Evolutionary conservation across 148 eudicot species (phyloP), one percentile per base, ranked within the genome.

Genomic region (Fallopia convolvulus): DNA sequence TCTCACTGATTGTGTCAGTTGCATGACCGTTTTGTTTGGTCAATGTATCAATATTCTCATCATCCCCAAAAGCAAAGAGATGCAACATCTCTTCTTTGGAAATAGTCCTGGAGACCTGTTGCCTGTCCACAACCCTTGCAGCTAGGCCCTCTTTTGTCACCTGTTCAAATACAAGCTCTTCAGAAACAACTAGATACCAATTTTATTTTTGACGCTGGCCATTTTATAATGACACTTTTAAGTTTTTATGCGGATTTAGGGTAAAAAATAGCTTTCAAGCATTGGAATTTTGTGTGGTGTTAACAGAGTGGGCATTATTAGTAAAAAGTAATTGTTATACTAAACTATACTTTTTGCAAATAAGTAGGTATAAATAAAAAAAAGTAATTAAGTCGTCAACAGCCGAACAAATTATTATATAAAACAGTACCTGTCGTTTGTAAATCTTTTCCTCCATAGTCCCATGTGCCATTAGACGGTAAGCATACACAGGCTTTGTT

Each of bases 91-190:
- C 99, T 85, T 95, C 99, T 83, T 91, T 95, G 63, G 99, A 95
- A 84, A 95, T 88, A 61, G 94, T 92, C 81, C 99, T 85, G 81
- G 90, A 89, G 76, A 95, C 90, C 82, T 95, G 99, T 77, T 95
- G 99, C 81, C 93, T 86, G 83, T 95, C 99, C 32, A 95, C 99
- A 47, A 95, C 99, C 83, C 99, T 88, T 42, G 99, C 99, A 79
- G 99, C 94, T 80, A 95, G 97, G 36, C 99, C 96, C 83, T 95
- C 99, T 84, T 95, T 95, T 17, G 94, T 90, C 75, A 95, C 99
- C 99, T 94, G 85, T 75, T 63, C 17, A 60, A 77, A 77, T 41
- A 20, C 72, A 81, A 63, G 20, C 15, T 50, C 49, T 74, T 55
- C 70, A 74, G 77, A 68, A 47, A 49, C 21, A 79, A n/a, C 61